Conservation (phyloP, 306 rosid species). For the Acacia confusa region DNA sequence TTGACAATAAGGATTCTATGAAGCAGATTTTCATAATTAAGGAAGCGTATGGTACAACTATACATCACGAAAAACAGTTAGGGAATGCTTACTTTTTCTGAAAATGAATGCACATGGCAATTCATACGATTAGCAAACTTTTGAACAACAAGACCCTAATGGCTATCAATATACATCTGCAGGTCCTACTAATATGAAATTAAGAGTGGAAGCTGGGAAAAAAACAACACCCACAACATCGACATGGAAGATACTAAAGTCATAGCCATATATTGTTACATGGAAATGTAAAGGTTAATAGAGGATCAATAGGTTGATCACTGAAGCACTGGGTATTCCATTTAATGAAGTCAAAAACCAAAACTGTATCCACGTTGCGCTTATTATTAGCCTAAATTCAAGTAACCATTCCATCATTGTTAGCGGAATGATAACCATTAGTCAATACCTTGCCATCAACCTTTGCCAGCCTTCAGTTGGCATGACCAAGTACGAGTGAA, state of each 20-base stretch:
- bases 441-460: background rate
- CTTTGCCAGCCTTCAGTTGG: background rate
- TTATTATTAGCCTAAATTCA: slow-evolving; percentile 11
- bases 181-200: slow-evolving; percentile 13
- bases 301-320: slow-evolving; percentile 4
- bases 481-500: slow-evolving; percentile 2
- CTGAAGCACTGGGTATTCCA: background rate
- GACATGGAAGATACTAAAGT: slow-evolving; percentile 23
- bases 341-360: background rate
- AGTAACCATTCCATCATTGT: slow-evolving; percentile 3
- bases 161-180: slow-evolving; percentile 26
- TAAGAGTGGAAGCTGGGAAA: background rate
- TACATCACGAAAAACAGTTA: background rate
- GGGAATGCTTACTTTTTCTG: background rate
- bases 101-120: background rate
- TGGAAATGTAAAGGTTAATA: background rate
- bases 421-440: slow-evolving; percentile 1
- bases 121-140: slow-evolving; percentile 5
- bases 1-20: background rate
- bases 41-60: background rate
- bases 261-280: background rate
- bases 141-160: slow-evolving; percentile 18
- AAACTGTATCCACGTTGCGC: background rate
- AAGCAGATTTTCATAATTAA: background rate
- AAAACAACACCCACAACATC: slow-evolving; percentile 12